Conservation (phyloP, 2,329 filamentous ascomycete species). For the Aureobasidium sp. region DNA sequence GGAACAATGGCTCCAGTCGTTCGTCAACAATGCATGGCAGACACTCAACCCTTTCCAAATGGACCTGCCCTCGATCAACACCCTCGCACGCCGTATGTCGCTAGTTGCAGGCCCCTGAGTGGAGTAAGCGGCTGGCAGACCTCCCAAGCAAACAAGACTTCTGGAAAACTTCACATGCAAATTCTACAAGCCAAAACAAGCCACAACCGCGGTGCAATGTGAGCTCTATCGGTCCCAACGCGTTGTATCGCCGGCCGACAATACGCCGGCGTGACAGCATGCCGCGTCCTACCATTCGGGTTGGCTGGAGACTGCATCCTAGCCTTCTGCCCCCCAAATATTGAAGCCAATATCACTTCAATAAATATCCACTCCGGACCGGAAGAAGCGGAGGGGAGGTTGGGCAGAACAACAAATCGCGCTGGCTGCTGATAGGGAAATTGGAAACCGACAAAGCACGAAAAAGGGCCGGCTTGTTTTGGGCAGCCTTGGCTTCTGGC, state of each 20-base stretch:
- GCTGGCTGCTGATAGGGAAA: background rate
- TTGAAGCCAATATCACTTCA: background rate
- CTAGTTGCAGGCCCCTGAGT: conserved; percentile 8
- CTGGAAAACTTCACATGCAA: conserved; percentile 4
- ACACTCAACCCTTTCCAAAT: conserved; percentile 17
- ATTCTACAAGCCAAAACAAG: background rate
- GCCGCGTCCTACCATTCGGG: background rate
- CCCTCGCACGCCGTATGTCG: conserved; percentile 6
- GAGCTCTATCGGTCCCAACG: background rate
- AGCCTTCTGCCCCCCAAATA: background rate
- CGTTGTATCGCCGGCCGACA: background rate
- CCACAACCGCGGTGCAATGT: background rate
- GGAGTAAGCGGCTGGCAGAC: background rate
- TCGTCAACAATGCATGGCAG: conserved; percentile 36
- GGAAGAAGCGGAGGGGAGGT: background rate
- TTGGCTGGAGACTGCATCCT: background rate
- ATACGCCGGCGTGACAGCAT: background rate
- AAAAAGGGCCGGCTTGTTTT: background rate
- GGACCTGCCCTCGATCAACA: conserved; percentile 3
- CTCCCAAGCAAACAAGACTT: background rate
- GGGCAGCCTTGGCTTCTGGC: background rate
- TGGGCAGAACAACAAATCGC: background rate
- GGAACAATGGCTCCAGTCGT: conserved; percentile 32
- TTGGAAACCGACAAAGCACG: background rate
- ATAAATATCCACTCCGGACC: background rate